Evolutionary conservation across 2,329 filamentous ascomycete genomes (phyloP).

Genomic region (Talaromyces amestolkiae): DNA sequence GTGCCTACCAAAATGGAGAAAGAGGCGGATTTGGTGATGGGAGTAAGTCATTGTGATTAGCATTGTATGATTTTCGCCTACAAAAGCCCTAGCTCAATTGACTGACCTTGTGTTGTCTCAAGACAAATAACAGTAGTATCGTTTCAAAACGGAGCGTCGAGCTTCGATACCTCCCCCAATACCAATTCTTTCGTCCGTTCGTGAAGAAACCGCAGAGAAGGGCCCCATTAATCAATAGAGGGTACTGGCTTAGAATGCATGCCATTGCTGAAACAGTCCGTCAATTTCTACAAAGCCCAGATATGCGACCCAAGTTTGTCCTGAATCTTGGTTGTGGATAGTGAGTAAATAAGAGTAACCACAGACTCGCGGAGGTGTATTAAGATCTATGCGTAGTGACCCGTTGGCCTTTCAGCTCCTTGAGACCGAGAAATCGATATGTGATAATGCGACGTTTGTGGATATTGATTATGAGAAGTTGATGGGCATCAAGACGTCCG

Average conservation of each 20-base stretch:
- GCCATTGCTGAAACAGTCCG: slow-evolving; percentile 73
- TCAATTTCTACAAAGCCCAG: slow-evolving; percentile 64
- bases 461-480: slow-evolving; percentile 84
- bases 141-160: slow-evolving; percentile 93
- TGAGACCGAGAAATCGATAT: slow-evolving; percentile 60
- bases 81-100: background rate
- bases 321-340: slow-evolving; percentile 88
- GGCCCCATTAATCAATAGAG: slow-evolving; percentile 85
- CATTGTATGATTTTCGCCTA: slow-evolving; percentile 11
- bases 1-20: slow-evolving; percentile 33
- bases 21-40: slow-evolving; percentile 55
- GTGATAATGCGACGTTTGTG: slow-evolving; percentile 64
- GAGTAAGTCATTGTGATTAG: slow-evolving; percentile 38
- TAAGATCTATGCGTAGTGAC: slow-evolving; percentile 59
- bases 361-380: slow-evolving; percentile 24
- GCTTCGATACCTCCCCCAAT: slow-evolving; percentile 75
- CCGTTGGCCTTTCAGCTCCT: slow-evolving; percentile 83
- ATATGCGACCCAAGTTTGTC: slow-evolving; percentile 64
- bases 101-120: background rate
- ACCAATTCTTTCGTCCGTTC: slow-evolving; percentile 84
- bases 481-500: slow-evolving; percentile 68
- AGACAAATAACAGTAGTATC: slow-evolving; percentile 90
- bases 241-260: slow-evolving; percentile 82
- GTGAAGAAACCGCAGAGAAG: slow-evolving; percentile 78
- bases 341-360: slow-evolving; percentile 55